Evolutionary conservation across 495 filamentous ascomycete genomes (phyloP), one percentile per base, ranked within the genome.

Genomic region (Penicillium cinerascens): DNA sequence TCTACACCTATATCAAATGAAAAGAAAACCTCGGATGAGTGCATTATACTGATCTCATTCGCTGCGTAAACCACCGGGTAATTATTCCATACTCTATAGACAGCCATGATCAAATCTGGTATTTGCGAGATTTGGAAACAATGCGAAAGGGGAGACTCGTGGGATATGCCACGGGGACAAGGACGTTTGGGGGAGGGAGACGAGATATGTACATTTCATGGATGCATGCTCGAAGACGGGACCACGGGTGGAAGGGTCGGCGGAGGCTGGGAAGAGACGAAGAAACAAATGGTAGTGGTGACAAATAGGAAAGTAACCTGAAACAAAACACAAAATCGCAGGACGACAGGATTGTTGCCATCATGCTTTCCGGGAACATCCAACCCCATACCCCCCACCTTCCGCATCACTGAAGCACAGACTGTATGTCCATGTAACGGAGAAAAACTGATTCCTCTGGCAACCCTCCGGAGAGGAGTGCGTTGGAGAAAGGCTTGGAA

Each of bases 191-290:
- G 47, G 42, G 20, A 22, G 45, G 35, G 52, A 44, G 48, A 61
- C 51, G 58, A 54, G 57, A 52, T 73, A 71, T 73, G 62, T 73
- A 73, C 70, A 73, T 55, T 63, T 73, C 68, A 68, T 68, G 48
- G 64, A 65, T 64, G 60, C 54, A 68, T 64, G 56, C 49, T 55
- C 49, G 43, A 51, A 47, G 41, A 58, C 41, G 61, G 58, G 40
- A 55, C 60, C 52, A 50, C 46, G 55, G 48, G 54, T 49, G 56
- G 29, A 51, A 37, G 39, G 49, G 49, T 49, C 36, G 48, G 47
- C 43, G 49, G 29, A 52, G 47, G 29, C 26, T 53, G 54, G 54
- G 42, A 45, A 54, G 41, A 49, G 52, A 26, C 48, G 36, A 33
- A 38, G 20, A 18, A 36, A 39, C n/a, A 55, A 41, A 44, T 51